Conservation (phyloP, 805 yeast genomes). For the Tetrapisispora nanseiensis region DNA sequence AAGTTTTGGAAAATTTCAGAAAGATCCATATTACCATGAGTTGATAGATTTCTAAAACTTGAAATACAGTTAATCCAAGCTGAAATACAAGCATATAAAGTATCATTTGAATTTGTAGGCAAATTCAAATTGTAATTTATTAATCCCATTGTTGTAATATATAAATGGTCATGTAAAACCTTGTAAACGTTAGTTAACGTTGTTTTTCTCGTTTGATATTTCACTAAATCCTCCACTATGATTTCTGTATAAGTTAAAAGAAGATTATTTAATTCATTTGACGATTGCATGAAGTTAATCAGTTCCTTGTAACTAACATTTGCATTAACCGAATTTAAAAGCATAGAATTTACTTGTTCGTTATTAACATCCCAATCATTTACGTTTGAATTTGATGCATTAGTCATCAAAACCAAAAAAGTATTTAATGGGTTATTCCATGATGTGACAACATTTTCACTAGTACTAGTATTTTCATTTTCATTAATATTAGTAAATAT, state of each 20-base stretch:
- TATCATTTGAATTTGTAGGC: constrained; percentile 7
- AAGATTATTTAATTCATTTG: constrained; percentile 17
- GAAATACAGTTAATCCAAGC: constrained; percentile 28
- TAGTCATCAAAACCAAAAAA: constrained; percentile 13
- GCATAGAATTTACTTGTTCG: constrained; percentile 5
- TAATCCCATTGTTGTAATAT: constrained; percentile 26
- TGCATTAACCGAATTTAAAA: constrained; percentile 11
- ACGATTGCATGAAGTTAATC: constrained; percentile 15
- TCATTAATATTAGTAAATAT: constrained; percentile 17
- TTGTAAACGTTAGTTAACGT: constrained; percentile 22
- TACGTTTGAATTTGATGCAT: constrained; percentile 5
- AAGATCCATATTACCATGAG: constrained; percentile 24
- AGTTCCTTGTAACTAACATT: constrained; percentile 18
- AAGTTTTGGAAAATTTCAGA: constrained; percentile 22
- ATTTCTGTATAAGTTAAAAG: constrained; percentile 24
- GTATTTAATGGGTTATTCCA: constrained; percentile 30
- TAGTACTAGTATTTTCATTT: not conserved
- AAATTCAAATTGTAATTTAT: constrained; percentile 19
- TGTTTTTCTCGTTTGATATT: constrained; percentile 22
- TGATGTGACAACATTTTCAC: constrained; percentile 5
- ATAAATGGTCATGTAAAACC: constrained; percentile 26
- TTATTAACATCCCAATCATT: constrained; percentile 13
- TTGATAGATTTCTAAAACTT: constrained; percentile 20
- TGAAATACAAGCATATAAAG: constrained; percentile 18
- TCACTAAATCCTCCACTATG: constrained; percentile 28